Base-by-base conservation (phyloP, 1,284 basidiomycete genomes). In the Leccinum laetum region DNA sequence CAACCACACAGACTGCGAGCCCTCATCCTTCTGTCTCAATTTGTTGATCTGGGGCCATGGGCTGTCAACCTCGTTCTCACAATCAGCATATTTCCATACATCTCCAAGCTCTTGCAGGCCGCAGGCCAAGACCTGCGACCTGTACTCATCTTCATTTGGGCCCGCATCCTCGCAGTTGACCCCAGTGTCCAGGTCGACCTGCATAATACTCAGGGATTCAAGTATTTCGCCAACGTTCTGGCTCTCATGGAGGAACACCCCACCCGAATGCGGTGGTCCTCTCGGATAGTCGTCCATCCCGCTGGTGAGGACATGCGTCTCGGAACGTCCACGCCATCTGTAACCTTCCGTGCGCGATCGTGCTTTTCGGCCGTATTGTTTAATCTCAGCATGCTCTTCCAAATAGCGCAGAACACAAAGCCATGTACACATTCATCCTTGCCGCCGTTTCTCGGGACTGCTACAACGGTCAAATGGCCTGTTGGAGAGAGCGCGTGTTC, bases 61-160 rank as follows among this genome's bases (percentile, higher is more conserved):
- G 97, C 98, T 0, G 98, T 99, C 64, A 94, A 98, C 70, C 88
- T 98, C 46, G 96, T 98, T 7, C 85, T 99, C 44, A 94, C 94
- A n/a, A 98, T 99, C 72, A 97, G 97, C 21, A 99, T 99, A 73
- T 99, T 99, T 81, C 98, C 98, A 2, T 99, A 99, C 75, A 98
- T 99, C 57, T 95, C 96, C 68, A 97, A 98, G 74, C 86, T 99
- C 5, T 85, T 99, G 3, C 96, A 98, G 78, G 96, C 96, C 1
- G 96, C 96, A 0, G 95, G 95, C 0, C 91, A 92, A 68, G 97
- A 99, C 74, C 86, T 99, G 35, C 93, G 96, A 61, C 97, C 98
- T 1, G 96, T 99, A n/a, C 84, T 99, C 37, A 98, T 99, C 70
- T 99, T 99, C 81, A 99, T 99, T 68, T 99, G 98, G 98, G 94